Conservation (phyloP, 352 stramenopile genomes). For the Phytophthora sp. region DNA sequence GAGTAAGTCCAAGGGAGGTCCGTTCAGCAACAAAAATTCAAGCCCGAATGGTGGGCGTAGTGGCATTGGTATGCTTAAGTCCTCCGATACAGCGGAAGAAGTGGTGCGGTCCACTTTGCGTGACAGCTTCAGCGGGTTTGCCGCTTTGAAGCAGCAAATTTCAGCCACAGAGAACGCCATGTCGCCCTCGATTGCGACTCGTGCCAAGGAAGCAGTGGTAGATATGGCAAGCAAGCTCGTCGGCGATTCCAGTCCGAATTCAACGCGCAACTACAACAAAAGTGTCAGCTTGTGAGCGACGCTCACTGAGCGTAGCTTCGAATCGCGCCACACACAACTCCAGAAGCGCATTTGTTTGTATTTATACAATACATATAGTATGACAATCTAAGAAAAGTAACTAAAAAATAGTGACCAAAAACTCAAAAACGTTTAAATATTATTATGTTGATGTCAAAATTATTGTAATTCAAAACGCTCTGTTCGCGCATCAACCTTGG, state of each 20-base stretch:
- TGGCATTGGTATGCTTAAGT: background rate
- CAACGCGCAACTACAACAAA: constrained; percentile 3
- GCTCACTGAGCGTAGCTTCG: background rate
- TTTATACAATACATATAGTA: background rate
- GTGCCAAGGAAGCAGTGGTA: constrained; percentile 29
- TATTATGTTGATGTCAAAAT: too few species aligned
- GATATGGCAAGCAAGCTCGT: constrained; percentile 25
- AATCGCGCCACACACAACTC: background rate
- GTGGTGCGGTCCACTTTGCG: constrained; percentile 33
- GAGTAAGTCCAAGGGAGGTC: constrained; percentile 2
- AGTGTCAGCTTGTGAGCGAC: constrained; percentile 16
- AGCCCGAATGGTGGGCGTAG: too few species aligned
- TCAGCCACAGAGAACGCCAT: constrained; percentile 24
- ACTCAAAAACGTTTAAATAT: too few species aligned
- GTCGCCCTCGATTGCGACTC: constrained; percentile 25
- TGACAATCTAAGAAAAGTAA: too few species aligned
- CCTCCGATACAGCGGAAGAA: constrained; percentile 28
- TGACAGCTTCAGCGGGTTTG: constrained; percentile 34
- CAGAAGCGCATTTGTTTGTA: background rate
- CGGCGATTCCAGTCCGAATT: constrained; percentile 15
- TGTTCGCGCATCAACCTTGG: too few species aligned
- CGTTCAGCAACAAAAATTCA: constrained; percentile 19
- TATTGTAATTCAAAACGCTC: too few species aligned
- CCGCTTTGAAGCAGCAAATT: constrained; percentile 36
- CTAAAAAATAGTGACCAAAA: too few species aligned